Conservation (phyloP, 371 early-diverging fungal genomes). For the Mortierella sp. region DNA sequence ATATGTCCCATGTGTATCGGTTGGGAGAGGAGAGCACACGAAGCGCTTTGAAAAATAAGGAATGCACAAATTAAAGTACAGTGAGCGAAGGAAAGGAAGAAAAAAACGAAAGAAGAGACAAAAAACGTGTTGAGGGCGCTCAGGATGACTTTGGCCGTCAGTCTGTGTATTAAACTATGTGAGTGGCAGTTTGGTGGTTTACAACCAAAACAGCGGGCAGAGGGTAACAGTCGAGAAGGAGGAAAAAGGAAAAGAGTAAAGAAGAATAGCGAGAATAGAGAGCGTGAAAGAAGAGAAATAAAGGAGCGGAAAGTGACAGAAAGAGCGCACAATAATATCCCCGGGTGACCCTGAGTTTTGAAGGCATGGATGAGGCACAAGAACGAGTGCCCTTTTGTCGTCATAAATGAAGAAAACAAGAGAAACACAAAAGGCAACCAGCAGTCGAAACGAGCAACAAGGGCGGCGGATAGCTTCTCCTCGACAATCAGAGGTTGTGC, state of each 20-base stretch:
- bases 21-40: not conserved
- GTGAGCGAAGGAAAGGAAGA: not conserved
- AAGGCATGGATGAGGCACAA: not conserved
- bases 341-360: not conserved
- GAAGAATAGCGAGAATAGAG: not conserved
- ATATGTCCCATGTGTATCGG: not conserved
- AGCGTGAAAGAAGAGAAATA: not conserved
- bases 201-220: not conserved
- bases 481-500: not conserved
- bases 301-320: not conserved
- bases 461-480: not conserved
- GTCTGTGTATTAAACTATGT: not conserved
- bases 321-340: not conserved
- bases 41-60: not conserved
- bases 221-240: not conserved
- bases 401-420: not conserved
- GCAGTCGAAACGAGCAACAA: not conserved
- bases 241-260: not conserved
- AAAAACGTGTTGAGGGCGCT: slow-evolving; percentile 1
- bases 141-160: not conserved
- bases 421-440: not conserved
- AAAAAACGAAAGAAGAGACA: not conserved
- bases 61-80: not conserved
- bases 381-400: not conserved
- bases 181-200: not conserved